Evolutionary conservation across 192 early-diverging fungal species (phyloP), one percentile per base, ranked within the genome.

Genomic region (Linnemannia zychae): DNA sequence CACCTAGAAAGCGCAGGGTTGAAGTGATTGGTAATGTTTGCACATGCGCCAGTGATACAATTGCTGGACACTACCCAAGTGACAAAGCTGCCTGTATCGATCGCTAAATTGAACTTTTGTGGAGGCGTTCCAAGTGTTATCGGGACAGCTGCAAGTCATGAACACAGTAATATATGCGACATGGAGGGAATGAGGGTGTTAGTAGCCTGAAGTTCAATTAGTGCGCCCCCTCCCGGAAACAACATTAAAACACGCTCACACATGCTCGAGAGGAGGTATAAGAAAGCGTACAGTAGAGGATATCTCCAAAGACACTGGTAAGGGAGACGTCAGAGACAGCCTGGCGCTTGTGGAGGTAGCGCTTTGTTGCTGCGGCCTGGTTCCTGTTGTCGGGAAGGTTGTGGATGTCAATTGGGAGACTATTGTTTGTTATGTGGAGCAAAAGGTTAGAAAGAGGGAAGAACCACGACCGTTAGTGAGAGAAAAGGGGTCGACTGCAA

Each of bases 41-140:
- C 63, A 48, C 78, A 85, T 9, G 28, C 63, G 3, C 52, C 22
- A 12, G 44, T 33, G 16, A 48, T 37, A 49, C 83, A 85, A 4
- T 24, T 47, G 17, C 47, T 85, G 28, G 79, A 78, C 1, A 89
- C 81, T 2, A 91, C 53, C 94, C 95, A 95, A 68, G 94, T 87
- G 82, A 94, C 91, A 20, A 90, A 84, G 17, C 92, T 93, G 12
- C 95, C 95, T 0, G 95, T 95, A 75, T 95, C 95, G 44, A 95
- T 93, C n/a, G 88, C 90, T 66, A 95, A 83, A 17, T 91, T 90
- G 63, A 95, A 95, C 31, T 78, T 80, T 67, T 94, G 93, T 24
- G 90, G 88, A 13, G 95, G 95, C 2, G 92, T 92, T 67, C 95
- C 95, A 11, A 95, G 72, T 9, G 89, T 88, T 22, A 95, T 89